Evolutionary conservation across 2,329 filamentous ascomycete species (phyloP).

Genomic region (Neofusicoccum umdonicola): DNA sequence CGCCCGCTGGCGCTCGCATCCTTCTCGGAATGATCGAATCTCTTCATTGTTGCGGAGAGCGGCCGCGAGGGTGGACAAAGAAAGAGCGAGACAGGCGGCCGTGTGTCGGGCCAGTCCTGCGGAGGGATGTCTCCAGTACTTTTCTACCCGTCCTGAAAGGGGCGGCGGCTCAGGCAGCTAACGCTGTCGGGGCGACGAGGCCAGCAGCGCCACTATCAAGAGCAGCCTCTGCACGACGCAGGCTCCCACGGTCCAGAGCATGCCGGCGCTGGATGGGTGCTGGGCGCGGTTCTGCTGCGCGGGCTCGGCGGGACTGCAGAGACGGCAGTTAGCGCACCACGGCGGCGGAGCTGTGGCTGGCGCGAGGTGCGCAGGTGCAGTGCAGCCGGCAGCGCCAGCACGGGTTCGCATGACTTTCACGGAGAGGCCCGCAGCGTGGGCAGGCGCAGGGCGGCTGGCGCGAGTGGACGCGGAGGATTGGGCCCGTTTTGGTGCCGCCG

Average conservation of each 20-base stretch:
- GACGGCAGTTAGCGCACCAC: conserved; percentile 16
- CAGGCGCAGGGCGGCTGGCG: background rate
- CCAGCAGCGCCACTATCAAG: background rate
- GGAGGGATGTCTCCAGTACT: background rate
- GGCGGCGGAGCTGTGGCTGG: conserved; percentile 32
- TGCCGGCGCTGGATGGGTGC: background rate
- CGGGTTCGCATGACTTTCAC: background rate
- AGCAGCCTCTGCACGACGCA: background rate
- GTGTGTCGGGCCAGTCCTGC: background rate
- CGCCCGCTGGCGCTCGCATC: background rate
- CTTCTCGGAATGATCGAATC: background rate
- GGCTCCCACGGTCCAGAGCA: background rate
- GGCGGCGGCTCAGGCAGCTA: background rate
- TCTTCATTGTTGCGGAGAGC: conserved; percentile 9
- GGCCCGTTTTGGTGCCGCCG: background rate
- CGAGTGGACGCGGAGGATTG: background rate
- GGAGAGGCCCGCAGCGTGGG: background rate
- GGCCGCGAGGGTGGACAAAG: background rate
- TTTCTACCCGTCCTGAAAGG: background rate
- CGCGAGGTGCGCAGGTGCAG: conserved; percentile 18
- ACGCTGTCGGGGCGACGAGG: background rate
- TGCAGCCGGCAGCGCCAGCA: no score
- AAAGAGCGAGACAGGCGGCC: background rate
- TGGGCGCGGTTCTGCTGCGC: background rate
- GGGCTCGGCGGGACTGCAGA: background rate